Base-by-base conservation (phyloP, 2,329 filamentous ascomycete genomes). In the Tolypocladium amazonense region DNA sequence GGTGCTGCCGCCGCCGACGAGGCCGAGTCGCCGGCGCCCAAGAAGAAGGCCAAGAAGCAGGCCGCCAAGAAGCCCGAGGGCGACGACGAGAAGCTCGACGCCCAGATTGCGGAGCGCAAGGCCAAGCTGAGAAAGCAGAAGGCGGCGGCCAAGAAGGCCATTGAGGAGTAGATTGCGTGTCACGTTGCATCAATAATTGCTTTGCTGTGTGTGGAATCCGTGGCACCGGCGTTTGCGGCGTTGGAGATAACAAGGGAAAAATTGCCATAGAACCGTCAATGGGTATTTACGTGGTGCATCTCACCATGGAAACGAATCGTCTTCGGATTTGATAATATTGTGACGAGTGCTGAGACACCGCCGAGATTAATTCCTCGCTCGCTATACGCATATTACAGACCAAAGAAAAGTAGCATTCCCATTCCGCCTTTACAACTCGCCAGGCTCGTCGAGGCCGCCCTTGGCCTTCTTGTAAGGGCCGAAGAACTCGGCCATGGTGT, bases 401-500 rank as follows among this genome's bases (percentile, higher is more conserved):
- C 33, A 15, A 27, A 38, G 12, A 18, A 4, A 62, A n/a, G 20
- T 35, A 35, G 18, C 3, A 11, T n/a, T 35, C 27, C 50, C 30
- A 56, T 7, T 20, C 7, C 14, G 4, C 23, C 23, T 53, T 68
- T 70, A 79, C 60, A 79, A 66, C 66, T 79, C 77, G 56, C 70
- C 71, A 12, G 68, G 63, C 35, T 65, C 64, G 61, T 66, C 62
- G 4, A 68, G 60, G 38, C 57, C 55, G 55, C 76, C 77, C 52
- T 66, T 71, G 67, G 73, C 75, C 59, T 74, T 74, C 59, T 74
- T 74, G 59, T 72, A 70, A 0, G 81, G 81, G 3, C 87, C 86
- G 68, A 88, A 88, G 67, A 85, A 91, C 65, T 84, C 80, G 57
- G 73, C 72, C 67, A 96, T 91, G 3, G 85, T 81, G 56, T 83